Conservation (phyloP, 148 eudicot species). For the Diospyros kaki region DNA sequence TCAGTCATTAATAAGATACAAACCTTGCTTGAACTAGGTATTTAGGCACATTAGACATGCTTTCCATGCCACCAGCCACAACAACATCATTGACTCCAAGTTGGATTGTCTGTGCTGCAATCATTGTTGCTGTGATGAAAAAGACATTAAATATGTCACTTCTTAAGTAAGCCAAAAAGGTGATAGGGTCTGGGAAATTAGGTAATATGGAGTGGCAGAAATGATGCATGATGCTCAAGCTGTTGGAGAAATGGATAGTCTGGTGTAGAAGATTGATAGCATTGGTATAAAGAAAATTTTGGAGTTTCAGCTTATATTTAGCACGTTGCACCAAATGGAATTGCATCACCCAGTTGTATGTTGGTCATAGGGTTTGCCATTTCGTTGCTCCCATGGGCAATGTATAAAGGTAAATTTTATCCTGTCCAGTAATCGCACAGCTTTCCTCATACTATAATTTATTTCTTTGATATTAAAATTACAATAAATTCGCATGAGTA, state of each 20-base stretch:
- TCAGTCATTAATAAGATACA: constrained; percentile 5
- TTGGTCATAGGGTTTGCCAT: neutral
- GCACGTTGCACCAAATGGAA: neutral
- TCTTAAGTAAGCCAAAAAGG: neutral
- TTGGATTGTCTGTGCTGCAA: constrained; percentile 84
- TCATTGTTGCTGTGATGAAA: constrained; percentile 67
- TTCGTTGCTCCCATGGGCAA: neutral
- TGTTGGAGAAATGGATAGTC: neutral
- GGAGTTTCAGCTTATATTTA: constrained; percentile 3
- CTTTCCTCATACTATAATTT: no score
- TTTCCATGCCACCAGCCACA: constrained; percentile 97
- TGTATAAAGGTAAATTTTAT: neutral
- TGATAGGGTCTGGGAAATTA: neutral
- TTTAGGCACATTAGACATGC: constrained; percentile 99
- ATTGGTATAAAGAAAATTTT: neutral
- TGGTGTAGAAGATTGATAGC: neutral
- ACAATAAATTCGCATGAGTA: neutral
- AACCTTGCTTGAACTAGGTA: constrained; percentile 80
- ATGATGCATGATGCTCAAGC: neutral
- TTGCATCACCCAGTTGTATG: neutral
- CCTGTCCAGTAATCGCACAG: neutral
- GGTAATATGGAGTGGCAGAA: neutral
- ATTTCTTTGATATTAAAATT: neutral
- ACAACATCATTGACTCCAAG: constrained; percentile 77
- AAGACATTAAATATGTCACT: constrained; percentile 10